phyloP scores from a whole-genome alignment of 208 protist species.

The Blastocrithidia nonstop region DNA sequence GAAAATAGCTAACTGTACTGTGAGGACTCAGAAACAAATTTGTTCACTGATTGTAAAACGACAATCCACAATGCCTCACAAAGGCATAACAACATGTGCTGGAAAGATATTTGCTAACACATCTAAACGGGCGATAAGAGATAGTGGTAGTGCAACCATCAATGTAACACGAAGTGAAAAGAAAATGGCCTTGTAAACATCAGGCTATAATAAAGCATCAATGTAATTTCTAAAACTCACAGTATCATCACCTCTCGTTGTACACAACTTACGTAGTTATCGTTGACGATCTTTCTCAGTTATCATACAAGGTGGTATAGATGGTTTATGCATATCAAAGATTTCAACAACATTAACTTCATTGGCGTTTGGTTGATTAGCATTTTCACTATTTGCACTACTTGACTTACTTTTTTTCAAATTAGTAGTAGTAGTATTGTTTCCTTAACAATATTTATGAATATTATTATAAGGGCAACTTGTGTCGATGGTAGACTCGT shows the following conservation, averaged over 20 bases:
- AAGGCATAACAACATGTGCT: constrained; percentile 11
- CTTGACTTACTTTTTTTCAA: background rate
- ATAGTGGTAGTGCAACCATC: constrained; percentile 22
- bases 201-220: constrained; percentile 15
- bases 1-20: constrained; percentile 11
- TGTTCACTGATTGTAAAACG: constrained; percentile 36
- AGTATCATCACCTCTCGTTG: constrained; percentile 9
- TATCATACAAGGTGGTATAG: background rate
- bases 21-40: constrained; percentile 8
- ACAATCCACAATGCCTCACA: constrained; percentile 24
- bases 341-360: constrained; percentile 1
- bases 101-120: constrained; percentile 15
- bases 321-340: background rate
- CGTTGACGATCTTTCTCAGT: too few relatives aligned
- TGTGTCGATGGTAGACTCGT: too few relatives aligned
- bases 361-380: background rate
- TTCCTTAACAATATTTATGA: background rate
- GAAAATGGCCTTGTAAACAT: constrained; percentile 28
- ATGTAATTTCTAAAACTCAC: constrained; percentile 12
- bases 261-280: too few relatives aligned
- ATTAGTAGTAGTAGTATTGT: background rate
- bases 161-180: constrained; percentile 33
- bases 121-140: constrained; percentile 13
- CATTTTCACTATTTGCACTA: background rate
- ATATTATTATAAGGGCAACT: background rate